Evolutionary conservation across 495 filamentous ascomycete species (phyloP).

Genomic region (Sordaria brevicollis): DNA sequence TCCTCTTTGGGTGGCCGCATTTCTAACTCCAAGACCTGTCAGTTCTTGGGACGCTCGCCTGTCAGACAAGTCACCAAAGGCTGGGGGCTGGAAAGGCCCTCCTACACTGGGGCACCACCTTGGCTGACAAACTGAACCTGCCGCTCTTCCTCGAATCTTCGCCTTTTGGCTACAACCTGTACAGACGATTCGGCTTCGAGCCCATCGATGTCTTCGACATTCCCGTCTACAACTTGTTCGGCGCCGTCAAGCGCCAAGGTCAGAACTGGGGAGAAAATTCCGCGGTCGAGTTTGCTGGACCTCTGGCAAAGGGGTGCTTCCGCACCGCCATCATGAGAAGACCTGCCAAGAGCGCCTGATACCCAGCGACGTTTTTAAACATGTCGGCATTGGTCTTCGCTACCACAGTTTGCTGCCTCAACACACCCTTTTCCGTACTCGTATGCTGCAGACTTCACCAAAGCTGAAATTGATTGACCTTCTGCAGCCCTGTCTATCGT

Average conservation of each 20-base stretch:
- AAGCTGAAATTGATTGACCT: not conserved
- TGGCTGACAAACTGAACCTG: constrained; percentile 19
- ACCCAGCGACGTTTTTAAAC: not conserved
- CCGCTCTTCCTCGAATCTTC: constrained; percentile 15
- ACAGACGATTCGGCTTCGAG: constrained; percentile 17
- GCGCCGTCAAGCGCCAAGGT: constrained; percentile 2
- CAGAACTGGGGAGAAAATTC: constrained; percentile 16
- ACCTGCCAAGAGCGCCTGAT: not conserved
- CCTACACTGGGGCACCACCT: constrained; percentile 11
- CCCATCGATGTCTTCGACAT: constrained; percentile 14
- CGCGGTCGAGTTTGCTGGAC: constrained; percentile 11
- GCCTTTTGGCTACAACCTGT: constrained; percentile 17
- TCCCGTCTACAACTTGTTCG: constrained; percentile 13
- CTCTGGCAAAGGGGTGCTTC: constrained; percentile 8
- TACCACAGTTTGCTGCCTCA: not conserved
- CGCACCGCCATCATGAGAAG: constrained; percentile 21
- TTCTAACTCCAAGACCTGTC: not conserved
- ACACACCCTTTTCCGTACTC: not conserved
- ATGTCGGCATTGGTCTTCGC: not conserved
- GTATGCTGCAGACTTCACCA: not conserved
- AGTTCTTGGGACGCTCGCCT: constrained; percentile 17
- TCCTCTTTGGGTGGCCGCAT: not conserved
- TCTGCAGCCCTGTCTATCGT: not conserved
- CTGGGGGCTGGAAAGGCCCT: constrained; percentile 19
- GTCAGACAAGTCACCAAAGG: constrained; percentile 11